Percentiles rank a stretch among this genome's conserved stretches.
These are phyloP conservation scores for Ceratobasidium sp. DNA, from an alignment of 1,284 basidiomycete genomes.

Conservation along the genomic window DNA sequence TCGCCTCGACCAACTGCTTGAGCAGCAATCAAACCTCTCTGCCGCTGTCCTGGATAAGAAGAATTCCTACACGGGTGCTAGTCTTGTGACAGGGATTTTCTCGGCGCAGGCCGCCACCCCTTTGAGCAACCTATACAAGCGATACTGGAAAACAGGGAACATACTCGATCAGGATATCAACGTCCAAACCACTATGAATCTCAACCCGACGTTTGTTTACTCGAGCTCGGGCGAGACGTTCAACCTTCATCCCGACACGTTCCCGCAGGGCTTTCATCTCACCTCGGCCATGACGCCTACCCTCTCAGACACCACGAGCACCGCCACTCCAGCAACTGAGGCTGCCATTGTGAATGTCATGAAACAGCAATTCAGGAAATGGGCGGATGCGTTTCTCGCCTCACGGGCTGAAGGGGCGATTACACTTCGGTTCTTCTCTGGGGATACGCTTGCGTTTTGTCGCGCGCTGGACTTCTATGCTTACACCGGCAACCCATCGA, in stretches of 20 bases:
- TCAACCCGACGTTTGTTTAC: slow-evolving; percentile 32
- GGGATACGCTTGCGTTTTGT: slow-evolving; percentile 32
- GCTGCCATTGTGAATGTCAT: neutral
- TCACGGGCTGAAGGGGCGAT: neutral
- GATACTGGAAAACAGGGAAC: slow-evolving; percentile 29
- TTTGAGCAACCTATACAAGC: neutral
- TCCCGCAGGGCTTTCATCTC: slow-evolving; percentile 32
- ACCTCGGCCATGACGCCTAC: neutral
- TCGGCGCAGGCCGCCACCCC: neutral
- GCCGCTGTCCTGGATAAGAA: neutral
- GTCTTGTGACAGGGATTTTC: slow-evolving; percentile 11
- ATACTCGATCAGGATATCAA: slow-evolving; percentile 21
- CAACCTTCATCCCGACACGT: slow-evolving; percentile 12
- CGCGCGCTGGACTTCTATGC: neutral
- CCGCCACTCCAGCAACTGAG: neutral
- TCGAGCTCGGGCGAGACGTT: neutral
- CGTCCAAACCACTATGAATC: neutral
- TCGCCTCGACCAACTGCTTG: neutral
- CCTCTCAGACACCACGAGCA: neutral
- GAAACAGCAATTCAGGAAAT: slow-evolving; percentile 19
- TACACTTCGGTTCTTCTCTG: slow-evolving; percentile 3
- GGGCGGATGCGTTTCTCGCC: neutral
- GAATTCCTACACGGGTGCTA: neutral
- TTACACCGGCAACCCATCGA: neutral
- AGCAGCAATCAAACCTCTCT: slow-evolving; percentile 5